Conservation (phyloP, 148 eudicot genomes). For the Chenopodium quinoa region DNA sequence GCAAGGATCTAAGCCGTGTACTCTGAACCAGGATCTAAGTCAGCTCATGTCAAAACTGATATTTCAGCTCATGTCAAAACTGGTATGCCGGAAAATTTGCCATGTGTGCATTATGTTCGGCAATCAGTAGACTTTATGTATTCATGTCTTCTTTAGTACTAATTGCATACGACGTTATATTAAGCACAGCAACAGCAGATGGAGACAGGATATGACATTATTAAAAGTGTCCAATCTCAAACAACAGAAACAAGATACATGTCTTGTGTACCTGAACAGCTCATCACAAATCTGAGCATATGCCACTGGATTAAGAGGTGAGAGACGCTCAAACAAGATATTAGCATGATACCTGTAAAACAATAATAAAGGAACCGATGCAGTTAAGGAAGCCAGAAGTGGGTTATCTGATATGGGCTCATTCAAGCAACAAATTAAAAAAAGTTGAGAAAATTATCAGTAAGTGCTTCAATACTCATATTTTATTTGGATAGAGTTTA, state of each 20-base stretch:
- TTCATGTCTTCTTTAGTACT: too few relatives aligned
- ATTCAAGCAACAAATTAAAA: neutral
- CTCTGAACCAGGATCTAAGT: too few relatives aligned
- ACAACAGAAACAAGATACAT: neutral
- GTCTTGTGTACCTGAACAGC: constrained; percentile 65
- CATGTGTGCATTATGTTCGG: too few relatives aligned
- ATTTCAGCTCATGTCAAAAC: too few relatives aligned
- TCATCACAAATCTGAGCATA: constrained; percentile 67
- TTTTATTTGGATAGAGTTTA: too few relatives aligned
- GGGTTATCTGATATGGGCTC: neutral
- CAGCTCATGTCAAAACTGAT: too few relatives aligned
- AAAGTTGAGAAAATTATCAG: neutral
- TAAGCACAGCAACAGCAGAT: too few relatives aligned
- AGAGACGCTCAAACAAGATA: constrained; percentile 72
- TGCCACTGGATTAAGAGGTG: constrained; percentile 74
- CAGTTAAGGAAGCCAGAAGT: neutral
- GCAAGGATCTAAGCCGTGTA: too few relatives aligned
- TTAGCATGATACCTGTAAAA: constrained; percentile 81
- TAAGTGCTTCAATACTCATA: neutral
- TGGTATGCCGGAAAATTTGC: too few relatives aligned
- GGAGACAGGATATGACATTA: too few relatives aligned
- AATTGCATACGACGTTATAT: too few relatives aligned
- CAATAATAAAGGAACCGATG: neutral
- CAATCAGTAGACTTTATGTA: too few relatives aligned
- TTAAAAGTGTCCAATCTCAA: neutral